Evolutionary conservation across 2,329 filamentous ascomycete species (phyloP), one percentile per base, ranked within the genome.

Genomic region (Talaromyces rugulosus): DNA sequence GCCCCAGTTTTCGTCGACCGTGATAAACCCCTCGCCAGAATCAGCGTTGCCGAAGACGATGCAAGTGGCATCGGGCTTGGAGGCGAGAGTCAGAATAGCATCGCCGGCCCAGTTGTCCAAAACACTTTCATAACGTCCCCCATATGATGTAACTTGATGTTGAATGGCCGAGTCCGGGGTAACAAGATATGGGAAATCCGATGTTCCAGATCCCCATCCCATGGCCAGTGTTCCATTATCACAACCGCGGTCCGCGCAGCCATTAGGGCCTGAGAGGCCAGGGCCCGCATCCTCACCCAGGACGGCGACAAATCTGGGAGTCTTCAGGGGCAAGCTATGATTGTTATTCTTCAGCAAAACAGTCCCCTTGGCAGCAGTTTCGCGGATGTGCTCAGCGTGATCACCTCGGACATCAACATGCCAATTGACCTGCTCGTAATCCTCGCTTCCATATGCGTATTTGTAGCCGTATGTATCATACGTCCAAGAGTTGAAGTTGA

Each of bases 401-500:
- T 94, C 82, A 47, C 77, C 83, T 59, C 88, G 90, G 18, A 96
- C 94, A 70, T 97, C 87, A 27, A 96, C 85, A 66, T 92, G 90
- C 69, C 87, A 83, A 76, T 97, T 91, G 78, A 96, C 83, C 67
- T 89, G 83, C 23, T 84, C 76, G 56, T 76, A 81, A 56, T 85
- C 85, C 62, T 87, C 81, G 23, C 84, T 76, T 12, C 84, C 89
- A 7, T 83, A 83, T 56, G 76, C 81, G 72, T 96, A 87, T 56
- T 86, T 70, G 61, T 85, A 89, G 40, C 89, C 90, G 66, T 85
- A 89, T 0, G 89, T 93, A 68, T 94, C 87, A 1, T 81, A 78
- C 0, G 88, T 91, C 94, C 94, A 98, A 3, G 92, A 92, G 68
- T 89, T 89, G 78, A 97, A 96, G 82, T 93, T 98, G 74, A 91